Evolutionary conservation across 768 basidiomycete species (phyloP), one percentile per base, ranked within the genome.

Genomic region (Trametes cingulata): DNA sequence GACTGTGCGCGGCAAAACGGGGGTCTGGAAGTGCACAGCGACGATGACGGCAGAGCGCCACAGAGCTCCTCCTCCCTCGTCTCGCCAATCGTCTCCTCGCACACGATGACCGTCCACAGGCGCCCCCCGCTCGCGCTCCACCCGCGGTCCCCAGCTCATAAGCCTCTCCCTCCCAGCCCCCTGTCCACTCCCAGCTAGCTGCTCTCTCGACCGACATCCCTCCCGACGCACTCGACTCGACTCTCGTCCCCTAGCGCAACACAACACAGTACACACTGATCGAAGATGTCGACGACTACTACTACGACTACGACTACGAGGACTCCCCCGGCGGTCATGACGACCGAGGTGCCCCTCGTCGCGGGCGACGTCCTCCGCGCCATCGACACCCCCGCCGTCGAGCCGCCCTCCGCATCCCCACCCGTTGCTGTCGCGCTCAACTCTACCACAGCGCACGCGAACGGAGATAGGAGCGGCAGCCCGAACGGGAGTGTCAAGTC

Each of bases 361-460:
- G 82, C 65, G 22, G 66, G 88, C 24, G 85, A 85, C 40, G 87
- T 85, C 5, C 82, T 87, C 71, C 74, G 80, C 56, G 64, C 91
- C 25, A 88, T 79, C 69, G 86, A 87, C 66, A 80, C 80, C 40
- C 82, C 85, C 14, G 86, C 86, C 0, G 87, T 89, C 61, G 68
- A 67, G 27, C 79, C 52, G 1, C 52, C 49, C 15, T 33, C 40
- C 22, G 19, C 45, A 6, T 52, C 64, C 29, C 55, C 52, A 9
- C 20, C 47, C 8, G 13, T 52, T 2, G 45, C 42, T 0, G 29
- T 42, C 0, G 25, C 56, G 4, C 22, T 36, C 22, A 51, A 45
- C 17, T 50, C 20, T 6, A 15, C 40, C 20, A 52, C 40, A 2
- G 29, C 29, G 29, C 29, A 10, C 10, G 29, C 29, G 29, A 33